phyloP scores from a whole-genome alignment of 2,329 filamentous ascomycete genomes.

The Monilinia vaccinii-corymbosi region DNA sequence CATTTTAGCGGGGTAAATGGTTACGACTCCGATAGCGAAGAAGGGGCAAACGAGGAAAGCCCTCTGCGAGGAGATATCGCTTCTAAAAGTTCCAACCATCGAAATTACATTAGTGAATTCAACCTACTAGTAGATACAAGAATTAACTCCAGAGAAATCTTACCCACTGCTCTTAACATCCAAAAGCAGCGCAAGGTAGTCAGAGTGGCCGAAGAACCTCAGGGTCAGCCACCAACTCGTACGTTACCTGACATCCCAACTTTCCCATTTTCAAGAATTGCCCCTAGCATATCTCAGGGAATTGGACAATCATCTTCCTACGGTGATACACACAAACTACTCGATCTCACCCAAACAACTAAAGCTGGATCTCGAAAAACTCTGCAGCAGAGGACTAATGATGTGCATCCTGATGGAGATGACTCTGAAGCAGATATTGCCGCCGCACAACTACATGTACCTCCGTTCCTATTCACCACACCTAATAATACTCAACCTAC shows the following conservation, averaged over 20 bases:
- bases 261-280: neutral
- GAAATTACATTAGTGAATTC: neutral
- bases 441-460: constrained; percentile 3
- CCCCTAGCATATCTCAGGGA: constrained; percentile 10
- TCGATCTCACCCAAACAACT: constrained; percentile 13
- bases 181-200: constrained; percentile 9
- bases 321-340: constrained; percentile 17
- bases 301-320: constrained; percentile 15
- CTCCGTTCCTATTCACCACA: constrained; percentile 9
- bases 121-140: neutral
- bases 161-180: constrained; percentile 11
- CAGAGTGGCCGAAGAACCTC: constrained; percentile 3
- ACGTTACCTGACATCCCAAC: constrained; percentile 11
- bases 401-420: neutral
- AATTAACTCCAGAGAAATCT: neutral
- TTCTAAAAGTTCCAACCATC: neutral
- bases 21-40: constrained; percentile 3
- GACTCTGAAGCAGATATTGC: constrained; percentile 4
- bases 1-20: constrained; percentile 7
- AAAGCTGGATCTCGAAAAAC: neutral
- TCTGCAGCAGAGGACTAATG: neutral
- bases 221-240: constrained; percentile 9
- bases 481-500: neutral
- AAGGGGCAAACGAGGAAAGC: constrained; percentile 7
- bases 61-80: neutral